These are phyloP conservation scores for Cornus controversa DNA, from an alignment of 148 eudicot genomes.

Conservation along the genomic window DNA sequence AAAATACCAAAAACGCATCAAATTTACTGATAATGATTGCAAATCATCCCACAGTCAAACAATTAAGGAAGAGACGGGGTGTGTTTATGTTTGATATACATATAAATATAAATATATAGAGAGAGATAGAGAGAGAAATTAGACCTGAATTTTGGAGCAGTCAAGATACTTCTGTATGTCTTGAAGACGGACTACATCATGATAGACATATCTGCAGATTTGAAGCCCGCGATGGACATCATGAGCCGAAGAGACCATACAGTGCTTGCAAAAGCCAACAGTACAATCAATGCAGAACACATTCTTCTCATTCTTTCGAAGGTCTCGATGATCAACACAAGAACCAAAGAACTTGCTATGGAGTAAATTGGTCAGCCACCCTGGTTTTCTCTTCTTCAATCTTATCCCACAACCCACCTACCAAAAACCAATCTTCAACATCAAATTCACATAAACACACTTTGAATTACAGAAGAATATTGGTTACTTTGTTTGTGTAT, in stretches of 20 bases:
- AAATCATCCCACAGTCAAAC: not conserved
- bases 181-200: conserved; percentile 45
- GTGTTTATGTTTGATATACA: too few species aligned
- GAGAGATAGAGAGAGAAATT: too few species aligned
- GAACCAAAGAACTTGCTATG: conserved; percentile 27
- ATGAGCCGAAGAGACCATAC: conserved; percentile 20
- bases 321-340: conserved; percentile 32
- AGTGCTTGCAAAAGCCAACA: conserved; percentile 38
- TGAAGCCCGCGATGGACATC: conserved; percentile 36
- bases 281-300: conserved; percentile 44
- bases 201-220: conserved; percentile 46
- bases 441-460: not conserved
- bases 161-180: conserved; percentile 43
- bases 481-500: too few species aligned
- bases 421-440: not conserved
- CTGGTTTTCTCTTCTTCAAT: conserved; percentile 11
- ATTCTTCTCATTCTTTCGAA: conserved; percentile 42
- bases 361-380: conserved; percentile 29
- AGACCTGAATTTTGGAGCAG: conserved; percentile 40
- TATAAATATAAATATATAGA: too few species aligned
- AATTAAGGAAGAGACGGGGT: not conserved
- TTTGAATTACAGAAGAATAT: not conserved
- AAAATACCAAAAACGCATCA: not conserved
- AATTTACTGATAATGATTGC: not conserved
- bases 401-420: conserved; percentile 27